Evolutionary conservation across 164 flowering plant species (phyloP).

Genomic region (Berberis vulgaris): DNA sequence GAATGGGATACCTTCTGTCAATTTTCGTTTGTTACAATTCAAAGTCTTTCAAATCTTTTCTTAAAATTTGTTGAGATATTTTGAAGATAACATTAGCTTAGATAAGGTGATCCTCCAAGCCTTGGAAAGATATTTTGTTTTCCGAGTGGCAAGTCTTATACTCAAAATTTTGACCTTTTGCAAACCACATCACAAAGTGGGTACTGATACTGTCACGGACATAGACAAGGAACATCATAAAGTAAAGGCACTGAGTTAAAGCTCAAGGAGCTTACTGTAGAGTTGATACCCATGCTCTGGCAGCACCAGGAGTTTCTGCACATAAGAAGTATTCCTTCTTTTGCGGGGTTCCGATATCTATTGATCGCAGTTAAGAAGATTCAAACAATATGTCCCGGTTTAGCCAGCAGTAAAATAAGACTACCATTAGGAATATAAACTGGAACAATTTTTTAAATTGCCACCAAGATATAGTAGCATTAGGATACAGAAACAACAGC

Average conservation of each 20-base stretch:
- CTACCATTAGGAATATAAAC: not conserved
- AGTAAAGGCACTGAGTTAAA: conserved; percentile 58
- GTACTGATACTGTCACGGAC: too few relatives aligned
- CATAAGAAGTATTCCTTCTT: conserved; percentile 89
- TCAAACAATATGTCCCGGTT: not conserved
- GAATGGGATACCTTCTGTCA: too few relatives aligned
- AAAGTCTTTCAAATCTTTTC: too few relatives aligned
- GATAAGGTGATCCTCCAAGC: too few relatives aligned
- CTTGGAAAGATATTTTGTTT: too few relatives aligned
- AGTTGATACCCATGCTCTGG: conserved; percentile 98
- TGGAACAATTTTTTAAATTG: not conserved
- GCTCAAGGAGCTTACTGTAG: conserved; percentile 58
- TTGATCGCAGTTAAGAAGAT: conserved; percentile 31
- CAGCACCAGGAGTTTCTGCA: conserved; percentile 98
- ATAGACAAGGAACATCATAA: not conserved
- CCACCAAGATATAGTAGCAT: not conserved
- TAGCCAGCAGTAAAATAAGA: not conserved
- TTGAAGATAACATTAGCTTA: too few relatives aligned
- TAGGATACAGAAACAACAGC: conserved; percentile 98
- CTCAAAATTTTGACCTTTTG: too few relatives aligned
- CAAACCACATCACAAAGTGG: too few relatives aligned
- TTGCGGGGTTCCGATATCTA: conserved; percentile 96
- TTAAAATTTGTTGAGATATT: too few relatives aligned
- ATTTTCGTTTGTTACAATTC: too few relatives aligned
- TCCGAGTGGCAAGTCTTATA: too few relatives aligned